Evolutionary conservation across 2,329 filamentous ascomycete species (phyloP).

Genomic region (Tympanopsis confertula): DNA sequence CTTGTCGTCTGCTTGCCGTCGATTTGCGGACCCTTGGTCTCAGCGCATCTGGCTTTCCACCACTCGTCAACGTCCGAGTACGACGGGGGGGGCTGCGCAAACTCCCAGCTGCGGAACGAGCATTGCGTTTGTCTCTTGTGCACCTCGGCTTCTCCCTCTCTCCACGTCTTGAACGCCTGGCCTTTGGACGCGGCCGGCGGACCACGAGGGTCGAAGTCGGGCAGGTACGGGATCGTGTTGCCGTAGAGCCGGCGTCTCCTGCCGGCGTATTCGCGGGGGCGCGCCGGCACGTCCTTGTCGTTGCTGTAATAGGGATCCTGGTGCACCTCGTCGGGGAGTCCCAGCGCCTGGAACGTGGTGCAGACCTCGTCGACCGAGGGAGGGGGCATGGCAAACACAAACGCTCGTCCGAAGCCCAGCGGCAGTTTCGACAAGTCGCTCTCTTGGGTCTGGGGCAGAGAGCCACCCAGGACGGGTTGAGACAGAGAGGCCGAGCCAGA

Average conservation of each 20-base stretch:
- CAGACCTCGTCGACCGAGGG: slow-evolving; percentile 31
- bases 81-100: slow-evolving; percentile 59
- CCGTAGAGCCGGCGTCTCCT: slow-evolving; percentile 71
- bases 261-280: slow-evolving; percentile 73
- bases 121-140: slow-evolving; percentile 47
- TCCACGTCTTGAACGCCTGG: neutral
- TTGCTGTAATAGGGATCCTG: slow-evolving; percentile 78
- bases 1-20: slow-evolving; percentile 68
- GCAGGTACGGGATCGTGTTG: slow-evolving; percentile 66
- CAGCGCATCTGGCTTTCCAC: slow-evolving; percentile 29
- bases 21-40: slow-evolving; percentile 43
- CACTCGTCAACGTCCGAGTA: slow-evolving; percentile 59
- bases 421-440: too few species aligned
- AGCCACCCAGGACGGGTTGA: too few species aligned
- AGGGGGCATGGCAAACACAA: slow-evolving; percentile 24
- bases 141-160: slow-evolving; percentile 8
- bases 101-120: slow-evolving; percentile 64
- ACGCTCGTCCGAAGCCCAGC: slow-evolving; percentile 11
- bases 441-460: too few species aligned
- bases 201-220: slow-evolving; percentile 60
- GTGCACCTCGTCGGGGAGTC: slow-evolving; percentile 61
- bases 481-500: too few species aligned
- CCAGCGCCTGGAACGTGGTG: slow-evolving; percentile 41
- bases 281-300: slow-evolving; percentile 70
- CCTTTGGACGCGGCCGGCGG: slow-evolving; percentile 42